Percentiles rank a stretch among this genome's conserved stretches.
These are phyloP conservation scores for Cadophora gregata DNA, from an alignment of 2,329 filamentous ascomycete genomes.

Conservation along the genomic window DNA sequence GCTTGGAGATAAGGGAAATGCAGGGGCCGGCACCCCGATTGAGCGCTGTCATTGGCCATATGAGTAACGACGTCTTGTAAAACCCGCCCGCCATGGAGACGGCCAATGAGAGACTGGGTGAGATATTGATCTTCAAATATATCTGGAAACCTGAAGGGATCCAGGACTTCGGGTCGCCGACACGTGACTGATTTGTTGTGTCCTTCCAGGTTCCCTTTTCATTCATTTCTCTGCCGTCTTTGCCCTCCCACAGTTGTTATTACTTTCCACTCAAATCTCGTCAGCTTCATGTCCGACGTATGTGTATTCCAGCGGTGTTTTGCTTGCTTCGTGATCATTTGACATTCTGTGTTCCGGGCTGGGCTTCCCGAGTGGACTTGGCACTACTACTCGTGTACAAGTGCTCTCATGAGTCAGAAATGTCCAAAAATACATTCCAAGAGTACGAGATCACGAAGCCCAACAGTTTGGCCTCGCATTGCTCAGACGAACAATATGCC, in stretches of 20 bases:
- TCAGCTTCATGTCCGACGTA: conserved; percentile 9
- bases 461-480: conserved; percentile 8
- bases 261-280: neutral
- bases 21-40: neutral
- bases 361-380: neutral
- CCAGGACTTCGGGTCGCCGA: conserved; percentile 11
- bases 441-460: conserved; percentile 6
- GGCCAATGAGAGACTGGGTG: conserved; percentile 10
- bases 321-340: neutral
- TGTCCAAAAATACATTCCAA: neutral
- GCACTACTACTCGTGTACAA: neutral
- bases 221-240: neutral
- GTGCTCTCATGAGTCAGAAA: conserved; percentile 6
- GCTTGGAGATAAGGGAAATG: conserved; percentile 11
- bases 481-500: neutral
- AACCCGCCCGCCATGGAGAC: conserved; percentile 8
- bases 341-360: neutral
- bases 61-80: conserved; percentile 5
- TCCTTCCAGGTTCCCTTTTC: neutral
- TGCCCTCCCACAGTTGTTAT: conserved; percentile 2
- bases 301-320: neutral
- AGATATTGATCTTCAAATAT: neutral
- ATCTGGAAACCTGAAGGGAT: neutral
- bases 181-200: neutral
- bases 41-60: neutral